A percentile compares a stretch with the other conserved stretches of the same genome.
These are phyloP conservation scores for Wickerhamomyces chambardii DNA, from an alignment of 805 yeast genomes.

Conservation along the genomic window DNA sequence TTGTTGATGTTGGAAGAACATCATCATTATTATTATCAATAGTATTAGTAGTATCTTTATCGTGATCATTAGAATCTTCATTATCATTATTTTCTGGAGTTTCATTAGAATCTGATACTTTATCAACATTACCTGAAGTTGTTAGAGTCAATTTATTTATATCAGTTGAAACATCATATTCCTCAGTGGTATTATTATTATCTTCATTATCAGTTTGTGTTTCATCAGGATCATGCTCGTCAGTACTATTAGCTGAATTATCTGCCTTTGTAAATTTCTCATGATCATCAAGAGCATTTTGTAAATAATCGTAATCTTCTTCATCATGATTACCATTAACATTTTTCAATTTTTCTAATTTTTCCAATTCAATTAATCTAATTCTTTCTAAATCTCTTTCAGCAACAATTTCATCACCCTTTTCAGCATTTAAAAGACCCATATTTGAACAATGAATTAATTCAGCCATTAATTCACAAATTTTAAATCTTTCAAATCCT, in stretches of 20 bases:
- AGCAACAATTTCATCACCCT: slow-evolving; percentile 56
- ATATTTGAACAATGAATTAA: slow-evolving; percentile 95
- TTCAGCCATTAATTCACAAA: slow-evolving; percentile 91
- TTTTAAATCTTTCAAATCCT: slow-evolving; percentile 86
- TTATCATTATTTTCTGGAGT: neutral
- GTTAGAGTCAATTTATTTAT: slow-evolving; percentile 13
- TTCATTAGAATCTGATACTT: too few relatives aligned
- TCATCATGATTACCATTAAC: slow-evolving; percentile 3
- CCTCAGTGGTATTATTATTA: slow-evolving; percentile 14
- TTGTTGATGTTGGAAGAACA: too few relatives aligned
- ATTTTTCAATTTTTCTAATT: slow-evolving; percentile 9
- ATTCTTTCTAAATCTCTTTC: slow-evolving; percentile 64
- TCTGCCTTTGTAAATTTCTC: slow-evolving; percentile 1
- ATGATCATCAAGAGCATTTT: slow-evolving; percentile 11
- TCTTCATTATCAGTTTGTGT: slow-evolving; percentile 24
- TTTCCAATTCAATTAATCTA: slow-evolving; percentile 32
- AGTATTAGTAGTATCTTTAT: slow-evolving; percentile 5
- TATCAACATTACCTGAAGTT: neutral
- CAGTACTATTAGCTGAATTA: slow-evolving; percentile 15
- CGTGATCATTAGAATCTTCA: neutral
- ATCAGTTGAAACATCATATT: slow-evolving; percentile 22
- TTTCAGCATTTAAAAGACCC: slow-evolving; percentile 76
- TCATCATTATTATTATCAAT: slow-evolving; percentile 3
- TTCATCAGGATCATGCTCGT: slow-evolving; percentile 27
- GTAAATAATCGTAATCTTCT: slow-evolving; percentile 21